Percentiles rank a stretch among this genome's conserved stretches.
phyloP scores from a whole-genome alignment of 176 grass and related monocot species.

The Calamus simplicifolius region DNA sequence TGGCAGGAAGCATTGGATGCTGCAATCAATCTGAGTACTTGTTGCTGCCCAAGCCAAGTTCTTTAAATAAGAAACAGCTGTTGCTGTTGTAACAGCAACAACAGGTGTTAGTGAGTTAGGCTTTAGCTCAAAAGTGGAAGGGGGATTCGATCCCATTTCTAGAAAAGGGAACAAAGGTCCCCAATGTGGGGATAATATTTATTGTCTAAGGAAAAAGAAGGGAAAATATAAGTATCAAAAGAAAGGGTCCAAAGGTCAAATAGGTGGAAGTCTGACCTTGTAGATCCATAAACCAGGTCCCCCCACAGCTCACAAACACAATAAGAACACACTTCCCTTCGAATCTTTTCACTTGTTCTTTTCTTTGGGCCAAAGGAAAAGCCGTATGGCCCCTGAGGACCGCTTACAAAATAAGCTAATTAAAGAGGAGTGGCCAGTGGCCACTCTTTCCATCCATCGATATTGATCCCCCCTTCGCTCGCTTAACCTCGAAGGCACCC shows the following conservation, averaged over 20 bases:
- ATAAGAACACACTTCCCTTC: neutral
- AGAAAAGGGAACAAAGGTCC: slow-evolving; percentile 8
- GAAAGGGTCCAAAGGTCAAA: slow-evolving; percentile 42
- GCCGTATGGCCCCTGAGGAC: neutral
- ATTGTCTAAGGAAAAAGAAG: slow-evolving; percentile 5
- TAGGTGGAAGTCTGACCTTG: slow-evolving; percentile 73
- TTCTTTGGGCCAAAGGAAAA: slow-evolving; percentile 74
- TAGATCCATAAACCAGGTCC: slow-evolving; percentile 23
- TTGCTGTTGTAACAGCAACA: too few relatives aligned
- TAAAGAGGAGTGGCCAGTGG: neutral
- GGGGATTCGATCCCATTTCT: neutral
- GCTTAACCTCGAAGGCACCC: too few relatives aligned
- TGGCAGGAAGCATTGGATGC: too few relatives aligned
- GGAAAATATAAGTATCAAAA: slow-evolving; percentile 9
- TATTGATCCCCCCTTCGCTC: too few relatives aligned
- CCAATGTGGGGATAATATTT: slow-evolving; percentile 1
- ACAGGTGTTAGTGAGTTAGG: too few relatives aligned
- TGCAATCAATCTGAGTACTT: too few relatives aligned
- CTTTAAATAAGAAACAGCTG: too few relatives aligned
- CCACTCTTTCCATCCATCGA: too few relatives aligned
- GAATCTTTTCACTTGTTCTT: slow-evolving; percentile 27
- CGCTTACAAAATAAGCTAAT: neutral
- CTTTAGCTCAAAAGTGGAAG: too few relatives aligned
- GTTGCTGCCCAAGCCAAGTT: too few relatives aligned
- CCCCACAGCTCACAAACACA: slow-evolving; percentile 34